Evolutionary conservation across 768 basidiomycete genomes (phyloP), one percentile per base, ranked within the genome.

Genomic region (Amanita subjunquillea): DNA sequence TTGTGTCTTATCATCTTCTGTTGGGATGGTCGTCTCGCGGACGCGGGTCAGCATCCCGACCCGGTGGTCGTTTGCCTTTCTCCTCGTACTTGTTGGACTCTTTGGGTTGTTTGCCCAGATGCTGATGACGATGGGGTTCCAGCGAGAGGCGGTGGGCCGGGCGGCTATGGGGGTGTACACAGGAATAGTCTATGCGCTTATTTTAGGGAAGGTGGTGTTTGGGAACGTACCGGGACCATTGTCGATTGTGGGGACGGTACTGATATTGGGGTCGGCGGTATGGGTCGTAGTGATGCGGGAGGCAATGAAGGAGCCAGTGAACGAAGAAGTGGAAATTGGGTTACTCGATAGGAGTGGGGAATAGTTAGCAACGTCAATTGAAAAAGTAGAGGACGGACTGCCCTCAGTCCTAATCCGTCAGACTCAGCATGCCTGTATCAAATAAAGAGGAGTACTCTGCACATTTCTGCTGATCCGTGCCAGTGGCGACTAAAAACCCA

Each of bases 81-180:
- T 81, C 38, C 64, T 81, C 10, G 47, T 72, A 79, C 79, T 79
- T 62, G 78, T 81, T 27, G 77, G 80, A 2, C 46, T 79, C 0
- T 72, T 78, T 50, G 79, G 79, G 1, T 77, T 80, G 54, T 54
- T 67, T 13, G 77, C 74, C 1, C 79, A 83, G 72, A 70, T 77
- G 6, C 6, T 53, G 3, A 32, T 53, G 30, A 53, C 51, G 17
- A 66, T 78, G 59, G 83, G 82, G 20, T 64, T 79, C 61, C 80
- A 80, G 51, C 72, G 76, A 2, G 83, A 86, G 61, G 77, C 77
- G 4, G 83, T 80, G 0, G 78, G 80, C 0, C 68, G 83, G 12
- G 79, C 77, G 0, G 69, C 76, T 4, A 68, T 88, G 57, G 83
- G 78, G 0, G 65, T 84, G 5, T 89, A 70, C 50, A 66, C 66